Evolutionary conservation across 208 protist species (phyloP).

Genomic region (Blechomonas ayalai): DNA sequence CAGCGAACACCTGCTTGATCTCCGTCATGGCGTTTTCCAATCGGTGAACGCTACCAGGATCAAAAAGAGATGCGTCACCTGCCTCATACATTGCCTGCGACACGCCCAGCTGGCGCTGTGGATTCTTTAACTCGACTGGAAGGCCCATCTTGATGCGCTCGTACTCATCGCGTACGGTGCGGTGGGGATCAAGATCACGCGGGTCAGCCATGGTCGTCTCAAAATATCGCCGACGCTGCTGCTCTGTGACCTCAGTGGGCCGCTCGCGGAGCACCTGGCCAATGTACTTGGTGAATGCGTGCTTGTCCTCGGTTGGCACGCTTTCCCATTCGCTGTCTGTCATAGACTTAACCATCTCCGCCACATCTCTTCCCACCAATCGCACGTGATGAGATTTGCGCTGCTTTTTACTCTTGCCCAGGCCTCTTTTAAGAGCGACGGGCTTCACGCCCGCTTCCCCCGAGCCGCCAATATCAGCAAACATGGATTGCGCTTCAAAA

Average conservation of each 20-base stretch:
- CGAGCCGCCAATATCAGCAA: conserved; percentile 36
- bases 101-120: conserved; percentile 55
- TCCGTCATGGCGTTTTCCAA: conserved; percentile 78
- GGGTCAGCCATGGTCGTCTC: conserved; percentile 77
- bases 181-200: conserved; percentile 42
- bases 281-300: conserved; percentile 78
- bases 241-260: conserved; percentile 68
- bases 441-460: neutral
- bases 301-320: conserved; percentile 66
- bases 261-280: conserved; percentile 34
- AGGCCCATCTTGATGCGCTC: conserved; percentile 77
- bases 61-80: conserved; percentile 62
- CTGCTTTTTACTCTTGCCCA: conserved; percentile 32
- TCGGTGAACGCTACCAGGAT: conserved; percentile 52
- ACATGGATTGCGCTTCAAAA: conserved; percentile 57
- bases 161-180: conserved; percentile 59
- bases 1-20: conserved; percentile 82
- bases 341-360: conserved; percentile 60
- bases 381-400: conserved; percentile 23
- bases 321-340: conserved; percentile 77
- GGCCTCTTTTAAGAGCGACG: neutral
- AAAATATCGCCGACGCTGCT: conserved; percentile 82
- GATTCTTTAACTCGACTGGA: conserved; percentile 64
- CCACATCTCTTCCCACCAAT: conserved; percentile 30
- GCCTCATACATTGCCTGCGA: conserved; percentile 72